Conservation (phyloP, 441 rosid species). For the Adansonia grandidieri region DNA sequence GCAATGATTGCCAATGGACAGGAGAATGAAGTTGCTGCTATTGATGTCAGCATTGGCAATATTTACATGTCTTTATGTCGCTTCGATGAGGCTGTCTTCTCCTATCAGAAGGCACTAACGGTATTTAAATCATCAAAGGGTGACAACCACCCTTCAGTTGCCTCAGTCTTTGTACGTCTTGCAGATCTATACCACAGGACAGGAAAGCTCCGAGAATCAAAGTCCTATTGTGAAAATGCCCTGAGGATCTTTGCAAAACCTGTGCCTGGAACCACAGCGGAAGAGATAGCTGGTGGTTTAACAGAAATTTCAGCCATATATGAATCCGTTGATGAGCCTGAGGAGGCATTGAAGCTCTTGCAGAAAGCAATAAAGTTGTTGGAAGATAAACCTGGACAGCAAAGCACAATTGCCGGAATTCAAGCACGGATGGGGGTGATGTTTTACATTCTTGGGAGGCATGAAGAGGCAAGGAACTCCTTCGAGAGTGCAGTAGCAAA, state of each 20-base stretch:
- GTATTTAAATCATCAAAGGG: constrained; percentile 94
- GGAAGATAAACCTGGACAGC: constrained; percentile 97
- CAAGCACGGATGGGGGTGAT: constrained; percentile 97
- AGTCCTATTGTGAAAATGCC: constrained; percentile 92
- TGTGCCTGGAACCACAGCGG: constrained; percentile 91
- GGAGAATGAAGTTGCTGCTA: constrained; percentile 89
- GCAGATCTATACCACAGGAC: constrained; percentile 94
- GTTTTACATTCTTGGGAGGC: constrained; percentile 85
- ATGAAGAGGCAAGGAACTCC: constrained; percentile 82
- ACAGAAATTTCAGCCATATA: constrained; percentile 90
- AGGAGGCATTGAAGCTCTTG: constrained; percentile 92
- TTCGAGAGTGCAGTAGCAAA: constrained; percentile 81
- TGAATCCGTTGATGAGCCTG: constrained; percentile 93
- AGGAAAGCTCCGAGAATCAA: constrained; percentile 93
- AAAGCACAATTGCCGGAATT: constrained; percentile 88
- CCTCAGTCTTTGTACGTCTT: constrained; percentile 88
- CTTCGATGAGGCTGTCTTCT: constrained; percentile 94
- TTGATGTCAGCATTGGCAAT: constrained; percentile 95
- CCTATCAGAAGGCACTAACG: constrained; percentile 97
- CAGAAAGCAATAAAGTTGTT: constrained; percentile 87
- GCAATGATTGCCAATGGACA: constrained; percentile 94
- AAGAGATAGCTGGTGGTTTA: constrained; percentile 90
- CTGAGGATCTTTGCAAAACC: constrained; percentile 91
- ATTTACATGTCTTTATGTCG: constrained; percentile 85
- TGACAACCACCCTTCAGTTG: constrained; percentile 91